Base-by-base conservation (phyloP, 768 basidiomycete species). In the Lepiota venenata region DNA sequence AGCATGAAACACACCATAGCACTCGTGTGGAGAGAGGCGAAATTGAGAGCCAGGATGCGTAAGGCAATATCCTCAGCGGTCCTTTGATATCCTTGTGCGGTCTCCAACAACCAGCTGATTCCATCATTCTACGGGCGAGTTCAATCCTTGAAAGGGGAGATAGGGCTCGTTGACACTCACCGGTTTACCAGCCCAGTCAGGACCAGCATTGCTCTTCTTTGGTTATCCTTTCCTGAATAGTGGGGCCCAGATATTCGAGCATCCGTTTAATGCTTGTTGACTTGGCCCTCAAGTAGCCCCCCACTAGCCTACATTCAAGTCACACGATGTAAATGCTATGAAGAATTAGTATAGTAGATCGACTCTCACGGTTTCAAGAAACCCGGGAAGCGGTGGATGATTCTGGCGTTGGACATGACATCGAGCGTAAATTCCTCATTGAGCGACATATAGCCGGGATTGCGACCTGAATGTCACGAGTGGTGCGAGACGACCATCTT, bases 1-100 rank as follows among this genome's bases (percentile, higher is more conserved):
- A 11, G 8, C 11, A 12, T n/a, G 6, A 16, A n/a, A 50, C 56
- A 36, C 49, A 76, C 76, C 55, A 68, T 66, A 2, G 76, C 66
- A 1, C 71, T 65, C 0, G 77, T 79, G 54, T 80, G 77, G 22
- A 69, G 72, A 3, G 74, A 65, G 0, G 70, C 72, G 40, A 76
- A 70, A 60, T 77, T 79, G 39, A 75, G 50, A 11, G 64, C 56
- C 22, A 78, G 64, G 1, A 77, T 42, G 12, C 69, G 64, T 25
- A 58, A 60, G 0, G 61, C 61, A 8, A 76, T 56, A 2, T 66
- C 63, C 1, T 60, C 48, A 0, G 65, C 50, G 1, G 64, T 67
- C n/a, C 61, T 59, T 14, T 69, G 62, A 27, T 66, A 63, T 1
- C 58, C 56, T 4, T 56, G 57, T 4, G 66, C 66, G 1, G 60